Evolutionary conservation across 2,329 filamentous ascomycete species (phyloP), one percentile per base, ranked within the genome.

Genomic region (Microsporum canis): DNA sequence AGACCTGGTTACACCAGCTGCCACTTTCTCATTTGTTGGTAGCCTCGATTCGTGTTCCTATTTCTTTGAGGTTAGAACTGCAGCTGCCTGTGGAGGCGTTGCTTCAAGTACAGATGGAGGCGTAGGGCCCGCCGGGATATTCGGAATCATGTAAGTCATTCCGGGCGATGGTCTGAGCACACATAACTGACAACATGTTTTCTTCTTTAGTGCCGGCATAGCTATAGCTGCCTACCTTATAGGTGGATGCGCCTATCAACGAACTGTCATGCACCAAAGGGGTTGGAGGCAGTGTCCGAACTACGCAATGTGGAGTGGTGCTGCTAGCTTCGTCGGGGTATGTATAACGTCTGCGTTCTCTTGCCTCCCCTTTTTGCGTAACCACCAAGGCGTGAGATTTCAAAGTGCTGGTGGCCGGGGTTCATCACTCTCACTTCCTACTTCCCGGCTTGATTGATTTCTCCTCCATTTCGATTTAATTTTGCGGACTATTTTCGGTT

Each of bases 221-320:
- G 88, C 91, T 7, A 81, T 96, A 41, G 77, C 92, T 7, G 94
- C 94, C 27, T 99, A 99, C 75, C 79, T 96, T 60, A 82, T 95
- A 41, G 94, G 94, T 67, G 94, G 94, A 69, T 88, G 95, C 68
- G 91, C 96, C 65, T 99, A 97, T 78, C 92, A 96, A 75, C 85
- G 94, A 63, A 95, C 90, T 36, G 91, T 99, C 62, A 87, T 91
- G 75, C 89, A 99, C 72, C 91, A 95, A 68, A 83, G 94, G 64
- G 94, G 94, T 56, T 97, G 92, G 94, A 84, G 89, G 67, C 94
- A 99, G 74, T 78, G 96, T 67, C 94, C 94, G 59, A 97, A 99
- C 76, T 96, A 94, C 77, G 85, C 84, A 67, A 82, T 96, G 67
- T 99, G 94, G 94, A 86, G 89, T 34, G 87, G 90, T 60, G 88